These are phyloP conservation scores for Ambrosiella xylebori DNA, from an alignment of 2,329 filamentous ascomycete species.

Conservation along the genomic window DNA sequence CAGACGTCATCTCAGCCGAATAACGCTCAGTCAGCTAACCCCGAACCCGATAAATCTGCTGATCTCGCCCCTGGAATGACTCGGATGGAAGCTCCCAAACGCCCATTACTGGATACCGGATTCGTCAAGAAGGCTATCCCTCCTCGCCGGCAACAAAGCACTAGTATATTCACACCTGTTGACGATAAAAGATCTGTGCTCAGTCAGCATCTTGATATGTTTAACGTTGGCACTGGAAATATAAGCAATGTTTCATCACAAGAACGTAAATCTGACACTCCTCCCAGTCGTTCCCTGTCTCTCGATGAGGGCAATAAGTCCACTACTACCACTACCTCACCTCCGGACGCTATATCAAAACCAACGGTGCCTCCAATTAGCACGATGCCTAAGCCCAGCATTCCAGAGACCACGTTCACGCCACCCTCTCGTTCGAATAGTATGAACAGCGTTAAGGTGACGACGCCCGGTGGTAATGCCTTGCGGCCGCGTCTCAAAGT, in stretches of 20 bases:
- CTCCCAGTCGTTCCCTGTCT: slow-evolving; percentile 39
- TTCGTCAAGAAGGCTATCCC: slow-evolving; percentile 44
- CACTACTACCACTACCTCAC: slow-evolving; percentile 33
- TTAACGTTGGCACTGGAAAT: slow-evolving; percentile 18
- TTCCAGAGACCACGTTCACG: slow-evolving; percentile 46
- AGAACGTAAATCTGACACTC: slow-evolving; percentile 16
- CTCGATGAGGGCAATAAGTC: slow-evolving; percentile 29
- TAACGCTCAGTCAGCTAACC: slow-evolving; percentile 22
- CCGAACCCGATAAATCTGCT: slow-evolving; percentile 35
- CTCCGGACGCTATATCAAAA: slow-evolving; percentile 23
- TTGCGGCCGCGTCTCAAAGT: slow-evolving; percentile 67
- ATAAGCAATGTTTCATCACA: neutral
- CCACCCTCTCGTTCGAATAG: slow-evolving; percentile 69
- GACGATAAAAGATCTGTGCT: slow-evolving; percentile 82
- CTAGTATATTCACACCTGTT: slow-evolving; percentile 87
- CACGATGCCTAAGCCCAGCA: slow-evolving; percentile 27
- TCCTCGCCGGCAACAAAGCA: slow-evolving; percentile 45
- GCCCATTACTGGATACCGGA: slow-evolving; percentile 28
- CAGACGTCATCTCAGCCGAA: slow-evolving; percentile 20
- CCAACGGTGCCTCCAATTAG: slow-evolving; percentile 1
- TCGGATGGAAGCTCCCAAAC: slow-evolving; percentile 22
- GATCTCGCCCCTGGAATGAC: slow-evolving; percentile 32
- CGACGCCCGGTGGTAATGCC: slow-evolving; percentile 44
- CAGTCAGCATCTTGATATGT: slow-evolving; percentile 61
- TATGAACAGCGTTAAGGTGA: slow-evolving; percentile 53